Conservation (phyloP, 352 stramenopile genomes). For the Aphanomyces astaci region DNA sequence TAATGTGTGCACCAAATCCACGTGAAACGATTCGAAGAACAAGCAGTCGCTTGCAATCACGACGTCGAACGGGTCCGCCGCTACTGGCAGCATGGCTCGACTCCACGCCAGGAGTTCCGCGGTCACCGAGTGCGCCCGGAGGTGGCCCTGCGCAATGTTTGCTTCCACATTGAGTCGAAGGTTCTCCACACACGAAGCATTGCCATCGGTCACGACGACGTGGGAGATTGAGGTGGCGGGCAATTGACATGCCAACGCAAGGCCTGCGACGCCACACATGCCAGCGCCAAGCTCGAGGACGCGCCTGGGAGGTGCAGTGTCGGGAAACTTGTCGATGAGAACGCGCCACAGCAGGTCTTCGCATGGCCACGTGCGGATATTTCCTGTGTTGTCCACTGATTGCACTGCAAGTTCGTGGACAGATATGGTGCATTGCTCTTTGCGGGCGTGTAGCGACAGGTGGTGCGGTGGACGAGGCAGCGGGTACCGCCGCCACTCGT, state of each 20-base stretch:
- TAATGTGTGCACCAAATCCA: conserved; percentile 62
- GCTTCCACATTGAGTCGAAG: conserved; percentile 49
- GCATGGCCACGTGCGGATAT: conserved; percentile 79
- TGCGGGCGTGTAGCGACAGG: neutral
- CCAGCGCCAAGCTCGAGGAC: conserved; percentile 68
- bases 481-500: conserved; percentile 1
- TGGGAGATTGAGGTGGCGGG: conserved; percentile 29
- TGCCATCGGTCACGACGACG: conserved; percentile 70
- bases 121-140: conserved; percentile 10
- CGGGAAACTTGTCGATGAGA: conserved; percentile 34
- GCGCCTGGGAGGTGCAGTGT: conserved; percentile 25
- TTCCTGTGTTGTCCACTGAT: conserved; percentile 82
- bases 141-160: conserved; percentile 34
- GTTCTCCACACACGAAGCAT: conserved; percentile 57
- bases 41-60: conserved; percentile 78
- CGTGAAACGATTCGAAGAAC: conserved; percentile 83
- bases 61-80: conserved; percentile 56
- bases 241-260: conserved; percentile 51
- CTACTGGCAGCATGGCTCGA: conserved; percentile 32
- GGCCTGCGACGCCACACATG: conserved; percentile 64
- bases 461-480: neutral
- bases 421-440: neutral
- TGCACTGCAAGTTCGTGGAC: conserved; percentile 21
- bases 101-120: conserved; percentile 65
- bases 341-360: conserved; percentile 66